Evolutionary conservation across 805 yeast genomes (phyloP), one percentile per base, ranked within the genome.

Genomic region (Wickerhamiella occidentalis): DNA sequence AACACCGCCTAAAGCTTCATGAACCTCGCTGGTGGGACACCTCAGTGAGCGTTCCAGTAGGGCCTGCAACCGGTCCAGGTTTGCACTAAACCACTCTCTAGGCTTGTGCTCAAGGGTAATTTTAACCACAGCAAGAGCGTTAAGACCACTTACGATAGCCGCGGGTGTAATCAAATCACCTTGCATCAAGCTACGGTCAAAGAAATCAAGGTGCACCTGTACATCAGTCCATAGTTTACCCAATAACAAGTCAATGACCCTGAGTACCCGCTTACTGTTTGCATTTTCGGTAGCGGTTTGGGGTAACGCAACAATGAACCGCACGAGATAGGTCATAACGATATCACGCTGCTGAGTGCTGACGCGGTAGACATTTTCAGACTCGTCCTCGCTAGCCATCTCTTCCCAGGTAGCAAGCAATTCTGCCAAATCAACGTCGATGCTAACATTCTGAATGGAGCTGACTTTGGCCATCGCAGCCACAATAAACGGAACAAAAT

Each of bases 391-490:
- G 44, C 63, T 43, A 2, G 63, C 60, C 52, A 56, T 73, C 6
- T 71, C 71, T 63, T 88, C 97, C 98, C 98, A 92, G 43, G 76
- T 76, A 52, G 87, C 68, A 49, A 92, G 78, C 52, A 90, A 65
- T 51, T 86, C 95, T 0, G 95, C 94, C 50, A 92, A 66, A 55
- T 90, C 97, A n/a, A 45, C 43, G 37, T 45, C 48, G 52, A 90
- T 83, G 0, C 77, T 71, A 61, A 87, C 96, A 56, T 82, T 85
- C 54, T 90, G 96, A 19, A 78, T 61, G 0, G 85, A 80, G 3
- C 92, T 79, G 47, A 92, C 69, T 59, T 87, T 86, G 13, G 94
- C 94, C 87, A 92, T 84, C 1, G 95, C 94, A 2, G 88, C 78
- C 47, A 92, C 84, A 50, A 90, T 84, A 56, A 83, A 85, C 2